phyloP scores from a whole-genome alignment of 2,329 filamentous ascomycete species.

The Fusarium metavorans region DNA sequence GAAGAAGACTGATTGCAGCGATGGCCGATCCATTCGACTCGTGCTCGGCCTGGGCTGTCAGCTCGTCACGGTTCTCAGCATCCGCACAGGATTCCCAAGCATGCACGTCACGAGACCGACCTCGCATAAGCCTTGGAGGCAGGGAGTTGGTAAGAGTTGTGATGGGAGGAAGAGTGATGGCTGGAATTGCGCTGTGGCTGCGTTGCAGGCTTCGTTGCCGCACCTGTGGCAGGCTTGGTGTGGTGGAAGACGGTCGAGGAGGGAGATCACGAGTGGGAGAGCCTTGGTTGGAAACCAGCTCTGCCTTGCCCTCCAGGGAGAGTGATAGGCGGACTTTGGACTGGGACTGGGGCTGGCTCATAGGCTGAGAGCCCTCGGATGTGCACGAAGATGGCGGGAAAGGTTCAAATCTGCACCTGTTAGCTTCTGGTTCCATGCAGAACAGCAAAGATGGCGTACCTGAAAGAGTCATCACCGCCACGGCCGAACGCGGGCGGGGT shows the following conservation, averaged over 20 bases:
- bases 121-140: constrained; percentile 69
- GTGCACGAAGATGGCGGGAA: constrained; percentile 58
- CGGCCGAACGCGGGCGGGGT: constrained; percentile 58
- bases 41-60: constrained; percentile 84
- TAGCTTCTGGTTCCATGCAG: not conserved
- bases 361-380: constrained; percentile 53
- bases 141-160: constrained; percentile 65
- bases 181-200: constrained; percentile 76
- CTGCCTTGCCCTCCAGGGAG: constrained; percentile 91
- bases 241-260: constrained; percentile 60
- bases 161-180: constrained; percentile 69
- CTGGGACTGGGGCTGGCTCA: constrained; percentile 52
- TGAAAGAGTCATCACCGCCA: constrained; percentile 57
- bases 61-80: constrained; percentile 79
- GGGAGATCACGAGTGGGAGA: constrained; percentile 70
- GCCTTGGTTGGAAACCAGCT: constrained; percentile 78
- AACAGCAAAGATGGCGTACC: constrained; percentile 51
- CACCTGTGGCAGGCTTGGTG: constrained; percentile 61
- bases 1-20: constrained; percentile 83
- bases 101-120: constrained; percentile 86
- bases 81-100: constrained; percentile 95
- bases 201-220: constrained; percentile 71
- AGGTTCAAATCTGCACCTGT: constrained; percentile 54
- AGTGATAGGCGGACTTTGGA: constrained; percentile 81
- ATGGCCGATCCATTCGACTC: constrained; percentile 84